Conservation (phyloP, 73 alveolate species). For the Effrenium voratum region DNA sequence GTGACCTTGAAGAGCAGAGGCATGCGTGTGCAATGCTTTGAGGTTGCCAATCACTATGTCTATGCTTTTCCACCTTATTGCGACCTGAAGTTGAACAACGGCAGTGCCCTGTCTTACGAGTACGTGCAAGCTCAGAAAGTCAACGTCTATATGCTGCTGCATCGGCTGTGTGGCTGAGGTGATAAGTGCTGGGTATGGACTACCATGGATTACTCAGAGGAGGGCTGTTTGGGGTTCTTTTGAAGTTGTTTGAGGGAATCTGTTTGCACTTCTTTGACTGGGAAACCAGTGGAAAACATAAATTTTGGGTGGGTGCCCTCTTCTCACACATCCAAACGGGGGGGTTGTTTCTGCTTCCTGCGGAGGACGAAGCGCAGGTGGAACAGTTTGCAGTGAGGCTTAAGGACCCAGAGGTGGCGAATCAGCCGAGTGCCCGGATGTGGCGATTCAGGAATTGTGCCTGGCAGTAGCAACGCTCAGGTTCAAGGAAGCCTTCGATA, state of each 20-base stretch:
- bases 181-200: slow-evolving; percentile 78
- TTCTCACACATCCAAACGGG: too few species aligned
- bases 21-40: not conserved
- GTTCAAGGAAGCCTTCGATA: slow-evolving; percentile 49
- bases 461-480: not conserved
- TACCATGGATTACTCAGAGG: slow-evolving; percentile 77
- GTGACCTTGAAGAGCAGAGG: not conserved
- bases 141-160: too few species aligned
- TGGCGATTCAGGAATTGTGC: not conserved
- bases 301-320: too few species aligned
- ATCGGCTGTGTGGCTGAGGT: not conserved
- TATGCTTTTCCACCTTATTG: slow-evolving; percentile 48
- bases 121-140: too few species aligned
- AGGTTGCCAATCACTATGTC: slow-evolving; percentile 86
- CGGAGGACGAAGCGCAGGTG: slow-evolving; percentile 53
- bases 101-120: too few species aligned
- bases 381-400: slow-evolving; percentile 62
- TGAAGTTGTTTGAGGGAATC: not conserved
- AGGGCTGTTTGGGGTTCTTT: too few species aligned
- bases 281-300: not conserved
- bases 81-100: not conserved
- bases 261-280: too few species aligned
- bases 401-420: slow-evolving; percentile 94
- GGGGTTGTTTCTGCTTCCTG: not conserved
- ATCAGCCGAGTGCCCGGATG: slow-evolving; percentile 3